Conservation (phyloP, 2,329 filamentous ascomycete species). For the Podosphaera aphanis region DNA sequence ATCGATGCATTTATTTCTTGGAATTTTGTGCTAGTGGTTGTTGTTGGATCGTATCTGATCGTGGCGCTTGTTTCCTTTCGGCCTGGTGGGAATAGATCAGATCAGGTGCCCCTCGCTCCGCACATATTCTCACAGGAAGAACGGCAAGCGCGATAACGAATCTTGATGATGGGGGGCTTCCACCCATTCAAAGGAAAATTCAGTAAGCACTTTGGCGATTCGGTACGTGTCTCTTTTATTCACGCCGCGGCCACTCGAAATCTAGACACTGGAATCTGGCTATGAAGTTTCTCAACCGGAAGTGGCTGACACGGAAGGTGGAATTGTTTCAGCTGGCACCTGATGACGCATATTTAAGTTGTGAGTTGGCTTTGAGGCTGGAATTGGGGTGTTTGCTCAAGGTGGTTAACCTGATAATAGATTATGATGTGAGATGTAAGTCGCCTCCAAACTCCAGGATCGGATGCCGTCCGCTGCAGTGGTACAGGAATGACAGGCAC, state of each 20-base stretch:
- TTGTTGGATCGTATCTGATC: neutral
- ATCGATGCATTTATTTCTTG: neutral
- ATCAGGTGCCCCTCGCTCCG: neutral
- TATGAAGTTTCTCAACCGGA: conserved; percentile 4
- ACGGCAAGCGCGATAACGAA: conserved; percentile 1
- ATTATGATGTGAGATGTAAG: conserved; percentile 40
- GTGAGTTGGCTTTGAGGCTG: conserved; percentile 23
- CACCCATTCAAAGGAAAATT: conserved; percentile 30
- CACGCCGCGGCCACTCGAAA: neutral
- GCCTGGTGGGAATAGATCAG: neutral
- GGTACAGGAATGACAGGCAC: conserved; percentile 7
- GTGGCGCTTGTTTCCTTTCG: neutral
- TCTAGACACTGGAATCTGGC: neutral
- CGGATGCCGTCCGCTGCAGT: neutral
- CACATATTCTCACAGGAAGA: neutral
- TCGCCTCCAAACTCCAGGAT: conserved; percentile 2
- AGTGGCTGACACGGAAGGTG: conserved; percentile 8
- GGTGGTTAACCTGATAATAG: conserved; percentile 18
- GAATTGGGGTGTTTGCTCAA: neutral
- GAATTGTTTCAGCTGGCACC: conserved; percentile 23
- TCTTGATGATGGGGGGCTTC: conserved; percentile 18
- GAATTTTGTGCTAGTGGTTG: neutral
- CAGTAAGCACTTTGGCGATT: conserved; percentile 26
- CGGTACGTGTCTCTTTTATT: conserved; percentile 16
- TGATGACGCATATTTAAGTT: conserved; percentile 47